phyloP scores from a whole-genome alignment of 805 yeast genomes.

The Dipodascus geniculatus region DNA sequence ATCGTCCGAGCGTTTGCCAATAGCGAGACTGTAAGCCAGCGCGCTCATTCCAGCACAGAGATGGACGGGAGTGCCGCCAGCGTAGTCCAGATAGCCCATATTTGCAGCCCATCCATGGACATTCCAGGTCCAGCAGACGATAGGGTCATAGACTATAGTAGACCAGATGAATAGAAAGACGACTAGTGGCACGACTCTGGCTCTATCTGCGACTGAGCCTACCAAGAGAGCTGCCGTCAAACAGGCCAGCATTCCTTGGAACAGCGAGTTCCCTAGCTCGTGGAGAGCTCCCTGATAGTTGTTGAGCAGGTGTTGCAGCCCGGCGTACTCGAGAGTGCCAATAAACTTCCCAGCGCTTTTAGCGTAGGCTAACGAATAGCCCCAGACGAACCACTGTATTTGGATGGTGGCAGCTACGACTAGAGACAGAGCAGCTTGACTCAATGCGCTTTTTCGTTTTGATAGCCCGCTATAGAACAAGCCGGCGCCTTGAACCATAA shows the following conservation, averaged over 20 bases:
- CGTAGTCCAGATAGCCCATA: constrained; percentile 57
- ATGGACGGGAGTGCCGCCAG: constrained; percentile 73
- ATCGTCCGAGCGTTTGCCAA: constrained; percentile 50
- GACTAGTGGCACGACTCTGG: constrained; percentile 59
- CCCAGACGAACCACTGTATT: constrained; percentile 65
- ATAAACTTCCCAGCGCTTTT: constrained; percentile 31
- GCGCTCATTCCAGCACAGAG: constrained; percentile 62
- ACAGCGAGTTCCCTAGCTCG: constrained; percentile 41
- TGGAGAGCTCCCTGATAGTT: constrained; percentile 17
- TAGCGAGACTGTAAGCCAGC: constrained; percentile 49
- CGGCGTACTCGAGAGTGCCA: constrained; percentile 44
- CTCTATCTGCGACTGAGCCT: constrained; percentile 65
- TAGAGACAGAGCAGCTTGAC: constrained; percentile 51
- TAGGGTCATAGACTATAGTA: constrained; percentile 62
- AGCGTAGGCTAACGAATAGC: constrained; percentile 48
- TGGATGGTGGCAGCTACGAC: constrained; percentile 47
- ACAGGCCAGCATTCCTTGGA: constrained; percentile 58
- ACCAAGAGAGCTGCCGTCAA: constrained; percentile 56
- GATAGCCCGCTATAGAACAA: constrained; percentile 56
- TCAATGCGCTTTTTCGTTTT: constrained; percentile 54
- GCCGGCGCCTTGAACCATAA: constrained; percentile 29
- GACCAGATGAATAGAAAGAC: constrained; percentile 56
- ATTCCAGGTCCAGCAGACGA: constrained; percentile 70
- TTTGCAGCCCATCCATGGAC: constrained; percentile 49
- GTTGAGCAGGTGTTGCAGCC: constrained; percentile 42